These are phyloP conservation scores for Ascochyta clinopodiicola DNA, from an alignment of 2,329 filamentous ascomycete genomes.

Conservation along the genomic window DNA sequence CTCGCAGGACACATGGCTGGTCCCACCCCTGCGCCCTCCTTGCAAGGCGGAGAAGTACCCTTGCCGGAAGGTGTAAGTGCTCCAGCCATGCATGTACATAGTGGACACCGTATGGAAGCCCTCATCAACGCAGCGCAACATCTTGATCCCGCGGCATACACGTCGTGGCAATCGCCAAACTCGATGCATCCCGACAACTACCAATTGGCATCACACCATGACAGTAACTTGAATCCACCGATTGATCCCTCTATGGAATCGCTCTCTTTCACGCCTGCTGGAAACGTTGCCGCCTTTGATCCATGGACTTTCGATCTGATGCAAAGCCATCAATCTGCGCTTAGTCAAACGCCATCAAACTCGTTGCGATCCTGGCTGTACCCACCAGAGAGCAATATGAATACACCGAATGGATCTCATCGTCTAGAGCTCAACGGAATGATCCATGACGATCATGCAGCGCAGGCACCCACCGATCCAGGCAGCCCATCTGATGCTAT, in stretches of 20 bases:
- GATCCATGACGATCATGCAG: conserved; percentile 39
- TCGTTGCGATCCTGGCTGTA: conserved; percentile 48
- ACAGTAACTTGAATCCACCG: conserved; percentile 42
- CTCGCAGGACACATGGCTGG: conserved; percentile 12
- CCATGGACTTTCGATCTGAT: conserved; percentile 49
- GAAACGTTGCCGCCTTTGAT: conserved; percentile 45
- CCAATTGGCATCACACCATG: conserved; percentile 36
- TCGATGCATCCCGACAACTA: conserved; percentile 24
- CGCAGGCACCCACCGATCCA: conserved; percentile 32
- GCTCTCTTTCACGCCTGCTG: conserved; percentile 43
- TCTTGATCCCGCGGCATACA: conserved; percentile 41
- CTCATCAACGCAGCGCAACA: conserved; percentile 48
- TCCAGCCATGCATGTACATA: conserved; percentile 19
- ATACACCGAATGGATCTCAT: conserved; percentile 35
- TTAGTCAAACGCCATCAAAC: conserved; percentile 46
- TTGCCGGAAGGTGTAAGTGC: conserved; percentile 5
- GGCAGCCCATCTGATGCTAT: conserved; percentile 45
- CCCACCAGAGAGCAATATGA: conserved; percentile 40
- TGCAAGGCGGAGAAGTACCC: conserved; percentile 12
- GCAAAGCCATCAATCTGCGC: conserved; percentile 45
- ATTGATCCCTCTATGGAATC: conserved; percentile 49
- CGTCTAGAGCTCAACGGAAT: conserved; percentile 41
- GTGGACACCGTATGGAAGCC: conserved; percentile 46
- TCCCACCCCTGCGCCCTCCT: conserved; percentile 13
- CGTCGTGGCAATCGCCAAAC: conserved; percentile 42